These are phyloP conservation scores for Fraxinus pennsylvanica DNA, from an alignment of 257 asterid species.

Conservation along the genomic window DNA sequence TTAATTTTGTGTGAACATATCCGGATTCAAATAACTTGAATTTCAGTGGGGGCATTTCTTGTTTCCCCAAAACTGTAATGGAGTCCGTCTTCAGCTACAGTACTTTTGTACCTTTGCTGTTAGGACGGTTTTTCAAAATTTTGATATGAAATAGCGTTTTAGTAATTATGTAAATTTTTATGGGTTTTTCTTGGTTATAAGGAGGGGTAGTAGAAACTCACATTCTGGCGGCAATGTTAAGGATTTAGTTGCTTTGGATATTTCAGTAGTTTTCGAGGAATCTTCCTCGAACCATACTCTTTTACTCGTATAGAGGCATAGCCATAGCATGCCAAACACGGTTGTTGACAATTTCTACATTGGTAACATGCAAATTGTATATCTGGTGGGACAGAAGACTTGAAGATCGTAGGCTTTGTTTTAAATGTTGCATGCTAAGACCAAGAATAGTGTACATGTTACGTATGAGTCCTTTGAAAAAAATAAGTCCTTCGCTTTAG, in stretches of 20 bases:
- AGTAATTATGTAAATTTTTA: background rate
- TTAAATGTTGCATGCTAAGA: background rate
- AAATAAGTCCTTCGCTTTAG: constrained; percentile 18
- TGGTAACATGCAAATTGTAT: no score
- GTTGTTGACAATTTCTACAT: background rate
- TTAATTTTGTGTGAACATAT: background rate
- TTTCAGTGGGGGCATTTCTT: no score
- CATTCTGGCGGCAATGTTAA: no score
- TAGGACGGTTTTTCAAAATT: background rate
- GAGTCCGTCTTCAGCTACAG: no score
- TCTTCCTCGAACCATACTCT: background rate
- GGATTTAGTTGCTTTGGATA: no score
- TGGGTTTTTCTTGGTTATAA: background rate
- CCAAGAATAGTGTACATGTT: constrained; percentile 1
- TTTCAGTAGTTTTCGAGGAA: background rate
- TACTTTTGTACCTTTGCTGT: background rate
- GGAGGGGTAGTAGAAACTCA: background rate
- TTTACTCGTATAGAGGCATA: no score
- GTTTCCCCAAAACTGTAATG: no score
- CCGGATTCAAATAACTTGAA: background rate
- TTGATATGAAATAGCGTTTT: background rate
- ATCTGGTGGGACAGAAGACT: no score
- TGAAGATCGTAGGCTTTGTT: background rate
- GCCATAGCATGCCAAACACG: background rate
- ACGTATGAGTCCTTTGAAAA: constrained; percentile 9